phyloP scores from a whole-genome alignment of 164 flowering plant species.

The Vitis rotundifolia region DNA sequence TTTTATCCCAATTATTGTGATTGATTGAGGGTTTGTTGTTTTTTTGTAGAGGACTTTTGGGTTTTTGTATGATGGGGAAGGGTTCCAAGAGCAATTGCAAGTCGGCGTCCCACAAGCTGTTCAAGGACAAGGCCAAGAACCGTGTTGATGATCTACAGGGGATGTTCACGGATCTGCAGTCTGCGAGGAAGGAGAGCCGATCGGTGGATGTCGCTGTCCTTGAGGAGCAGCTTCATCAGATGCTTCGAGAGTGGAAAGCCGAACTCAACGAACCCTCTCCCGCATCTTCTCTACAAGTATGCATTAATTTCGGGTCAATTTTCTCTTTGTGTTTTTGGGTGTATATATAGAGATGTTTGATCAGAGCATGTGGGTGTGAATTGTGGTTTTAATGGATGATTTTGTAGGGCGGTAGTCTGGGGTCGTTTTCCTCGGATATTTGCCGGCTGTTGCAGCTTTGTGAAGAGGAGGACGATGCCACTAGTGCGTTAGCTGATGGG shows the following conservation, averaged over 20 bases:
- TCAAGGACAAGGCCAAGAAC: slow-evolving; percentile 90
- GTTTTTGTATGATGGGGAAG: slow-evolving; percentile 50
- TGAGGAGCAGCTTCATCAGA: slow-evolving; percentile 96
- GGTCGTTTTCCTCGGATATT: slow-evolving; percentile 78
- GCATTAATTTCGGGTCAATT: not conserved
- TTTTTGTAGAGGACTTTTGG: slow-evolving; percentile 13
- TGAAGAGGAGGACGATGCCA: slow-evolving; percentile 54
- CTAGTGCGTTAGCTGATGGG: slow-evolving; percentile 40
- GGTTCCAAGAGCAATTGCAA: slow-evolving; percentile 71
- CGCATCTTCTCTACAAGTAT: slow-evolving; percentile 74
- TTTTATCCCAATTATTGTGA: not conserved
- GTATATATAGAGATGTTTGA: not conserved
- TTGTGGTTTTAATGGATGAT: not conserved
- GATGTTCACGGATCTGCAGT: slow-evolving; percentile 82
- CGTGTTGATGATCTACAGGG: slow-evolving; percentile 93
- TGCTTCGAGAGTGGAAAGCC: slow-evolving; percentile 95
- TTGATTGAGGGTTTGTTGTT: slow-evolving; percentile 2
- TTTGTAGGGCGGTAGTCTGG: slow-evolving; percentile 75
- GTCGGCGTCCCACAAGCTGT: slow-evolving; percentile 78
- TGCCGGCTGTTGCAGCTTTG: slow-evolving; percentile 65
- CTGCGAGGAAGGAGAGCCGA: slow-evolving; percentile 91
- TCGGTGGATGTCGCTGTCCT: slow-evolving; percentile 59
- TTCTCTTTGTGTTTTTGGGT: not conserved
- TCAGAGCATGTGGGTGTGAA: not conserved
- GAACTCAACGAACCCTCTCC: slow-evolving; percentile 96